Conservation (phyloP, 768 basidiomycete genomes). For the Melanogaster broomeanus region DNA sequence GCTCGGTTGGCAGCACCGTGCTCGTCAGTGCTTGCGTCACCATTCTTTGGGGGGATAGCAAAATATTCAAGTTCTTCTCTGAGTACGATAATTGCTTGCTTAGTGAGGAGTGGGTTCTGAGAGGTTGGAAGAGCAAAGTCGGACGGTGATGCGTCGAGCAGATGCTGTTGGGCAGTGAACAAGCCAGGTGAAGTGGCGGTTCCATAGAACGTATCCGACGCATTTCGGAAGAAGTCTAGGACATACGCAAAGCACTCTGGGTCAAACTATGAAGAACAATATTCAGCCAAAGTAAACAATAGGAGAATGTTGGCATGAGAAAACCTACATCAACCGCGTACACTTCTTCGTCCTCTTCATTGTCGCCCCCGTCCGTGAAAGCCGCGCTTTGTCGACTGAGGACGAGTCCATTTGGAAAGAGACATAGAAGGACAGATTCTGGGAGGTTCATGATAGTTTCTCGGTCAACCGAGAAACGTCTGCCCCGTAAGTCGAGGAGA, state of each 20-base stretch:
- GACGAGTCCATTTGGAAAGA: constrained; percentile 97
- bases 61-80: constrained; percentile 99
- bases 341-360: constrained; percentile 85
- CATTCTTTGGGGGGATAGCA: constrained; percentile 81
- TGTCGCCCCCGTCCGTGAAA: constrained; percentile 70
- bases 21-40: constrained; percentile 64
- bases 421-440: constrained; percentile 92
- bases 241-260: constrained; percentile 96
- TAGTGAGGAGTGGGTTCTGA: constrained; percentile 90
- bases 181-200: constrained; percentile 71
- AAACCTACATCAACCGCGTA: constrained; percentile 93
- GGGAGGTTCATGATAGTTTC: constrained; percentile 99
- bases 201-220: constrained; percentile 92
- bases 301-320: constrained; percentile 8
- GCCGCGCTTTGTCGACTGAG: constrained; percentile 84
- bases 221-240: constrained; percentile 85
- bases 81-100: constrained; percentile 98
- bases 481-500: constrained; percentile 88
- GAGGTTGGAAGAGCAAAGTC: constrained; percentile 63
- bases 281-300: not conserved
- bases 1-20: constrained; percentile 79
- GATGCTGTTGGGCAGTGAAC: constrained; percentile 75
- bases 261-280: constrained; percentile 70
- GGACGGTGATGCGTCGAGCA: constrained; percentile 63
- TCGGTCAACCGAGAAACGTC: constrained; percentile 91